Conservation (phyloP, 2,329 filamentous ascomycete species). For the Myriosclerotinia scirpicola region DNA sequence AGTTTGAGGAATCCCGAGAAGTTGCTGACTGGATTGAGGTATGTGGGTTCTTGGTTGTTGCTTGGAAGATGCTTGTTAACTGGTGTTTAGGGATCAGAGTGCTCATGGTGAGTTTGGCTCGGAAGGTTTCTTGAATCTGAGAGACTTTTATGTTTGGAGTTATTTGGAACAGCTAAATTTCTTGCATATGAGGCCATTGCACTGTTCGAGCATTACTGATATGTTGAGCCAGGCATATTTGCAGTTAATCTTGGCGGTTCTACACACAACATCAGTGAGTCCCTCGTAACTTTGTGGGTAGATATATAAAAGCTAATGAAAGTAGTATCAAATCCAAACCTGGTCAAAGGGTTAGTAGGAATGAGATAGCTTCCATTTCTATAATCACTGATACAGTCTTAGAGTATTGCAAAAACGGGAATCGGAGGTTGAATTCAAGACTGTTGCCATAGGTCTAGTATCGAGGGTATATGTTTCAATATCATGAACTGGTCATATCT, state of each 20-base stretch:
- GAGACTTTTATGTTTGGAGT: not conserved
- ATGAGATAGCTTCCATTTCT: not conserved
- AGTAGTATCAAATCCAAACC: constrained; percentile 33
- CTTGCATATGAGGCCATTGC: not conserved
- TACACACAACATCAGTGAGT: constrained; percentile 36
- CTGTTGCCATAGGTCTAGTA: constrained; percentile 30
- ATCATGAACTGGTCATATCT: not conserved
- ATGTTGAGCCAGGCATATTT: constrained; percentile 30
- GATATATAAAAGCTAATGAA: not conserved
- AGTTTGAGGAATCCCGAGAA: constrained; percentile 34
- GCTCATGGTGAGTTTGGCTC: constrained; percentile 29
- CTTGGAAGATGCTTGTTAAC: not conserved
- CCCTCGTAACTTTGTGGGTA: not conserved
- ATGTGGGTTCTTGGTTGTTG: not conserved
- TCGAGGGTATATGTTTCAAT: constrained; percentile 27
- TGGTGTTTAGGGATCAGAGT: constrained; percentile 32
- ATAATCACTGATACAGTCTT: constrained; percentile 21
- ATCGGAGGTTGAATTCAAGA: constrained; percentile 29
- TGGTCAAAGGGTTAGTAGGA: constrained; percentile 30
- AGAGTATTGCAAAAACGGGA: constrained; percentile 36
- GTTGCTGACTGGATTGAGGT: constrained; percentile 34
- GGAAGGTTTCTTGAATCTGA: not conserved
- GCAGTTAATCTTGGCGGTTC: constrained; percentile 34
- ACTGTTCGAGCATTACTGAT: not conserved
- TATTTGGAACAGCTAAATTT: not conserved